Base-by-base conservation (phyloP, 306 rosid genomes). In the Carpinus fangiana region DNA sequence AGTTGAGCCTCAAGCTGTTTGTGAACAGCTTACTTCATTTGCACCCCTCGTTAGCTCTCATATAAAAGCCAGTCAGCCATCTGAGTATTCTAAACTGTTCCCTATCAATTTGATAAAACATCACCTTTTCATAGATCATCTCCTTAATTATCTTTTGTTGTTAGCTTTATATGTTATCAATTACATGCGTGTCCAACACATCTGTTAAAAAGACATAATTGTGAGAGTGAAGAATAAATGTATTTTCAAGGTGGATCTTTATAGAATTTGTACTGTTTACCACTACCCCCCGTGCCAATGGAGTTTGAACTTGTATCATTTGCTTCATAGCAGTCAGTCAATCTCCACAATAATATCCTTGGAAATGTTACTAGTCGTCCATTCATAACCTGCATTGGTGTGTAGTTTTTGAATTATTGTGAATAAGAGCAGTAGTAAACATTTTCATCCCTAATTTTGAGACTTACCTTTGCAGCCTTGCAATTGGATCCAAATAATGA, bases 401-500 rank as follows among this genome's bases (percentile, higher is more conserved):
- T 11, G 62, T 4, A 52, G 64, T 7, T 51, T 3, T 69, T 65
- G 21, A 36, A 3, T 56, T 26, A 20, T n/a, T 12, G 0, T 7
- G 16, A 45, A 68, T 14, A 8, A 48, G 23, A 41, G 51, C 73
- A 4, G 21, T 60, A 17, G 28, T 45, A 18, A 55, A 45, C 47
- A 54, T 61, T 28, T 80, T 83, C 31, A 11, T 48, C 64, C 48
- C 68, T 81, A 66, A 79, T 68, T 60, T 45, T 77, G 79, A 74
- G 72, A 57, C 73, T 76, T 82, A 14, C 73, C 52, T 78, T 26
- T 84, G 81, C 91, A 94, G 98, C 97, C 73, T 81, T 94, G 93
- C 89, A 72, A 73, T 84, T 92, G 93, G 97, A 94, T 86, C 98
- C 97, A 51, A 85, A 73, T 82, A 94, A 92, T 46, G 95, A 90